Percentiles rank a stretch among this genome's conserved stretches.
These are phyloP conservation scores for Leptodermis oblonga DNA, from an alignment of 257 asterid species.

Conservation along the genomic window DNA sequence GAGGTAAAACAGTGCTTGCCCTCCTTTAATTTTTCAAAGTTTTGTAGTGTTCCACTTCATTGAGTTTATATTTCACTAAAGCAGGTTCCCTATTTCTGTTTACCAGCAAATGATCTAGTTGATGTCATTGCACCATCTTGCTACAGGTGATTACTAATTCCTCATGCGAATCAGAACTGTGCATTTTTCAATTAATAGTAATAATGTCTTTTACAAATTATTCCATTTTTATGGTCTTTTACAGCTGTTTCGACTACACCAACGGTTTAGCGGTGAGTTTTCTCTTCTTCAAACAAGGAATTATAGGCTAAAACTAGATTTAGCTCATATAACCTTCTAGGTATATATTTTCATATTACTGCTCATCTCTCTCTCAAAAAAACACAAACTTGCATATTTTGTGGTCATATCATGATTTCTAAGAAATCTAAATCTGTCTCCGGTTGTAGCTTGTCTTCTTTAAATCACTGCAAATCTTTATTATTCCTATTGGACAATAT, in stretches of 20 bases:
- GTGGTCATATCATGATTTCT: neutral
- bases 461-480: conserved; percentile 12
- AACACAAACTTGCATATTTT: neutral
- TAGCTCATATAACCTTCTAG: neutral
- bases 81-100: conserved; percentile 99
- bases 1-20: conserved; percentile 48
- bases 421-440: neutral
- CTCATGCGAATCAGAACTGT: neutral
- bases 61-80: conserved; percentile 37
- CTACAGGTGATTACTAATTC: conserved; percentile 58
- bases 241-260: conserved; percentile 99
- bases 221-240: conserved; percentile 23
- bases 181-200: too few species aligned
- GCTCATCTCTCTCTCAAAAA: neutral
- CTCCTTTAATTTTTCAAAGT: conserved; percentile 21
- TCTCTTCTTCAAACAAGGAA: conserved; percentile 17
- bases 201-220: neutral
- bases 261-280: conserved; percentile 90
- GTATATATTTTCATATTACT: neutral
- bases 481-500: conserved; percentile 22
- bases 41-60: conserved; percentile 32
- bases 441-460: neutral
- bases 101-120: conserved; percentile 94
- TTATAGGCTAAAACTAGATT: neutral
- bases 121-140: conserved; percentile 99